Percentiles rank a stretch among this genome's conserved stretches.
Conservation (phyloP, 75 land plant genomes). For the Ceratopteris richardii region DNA sequence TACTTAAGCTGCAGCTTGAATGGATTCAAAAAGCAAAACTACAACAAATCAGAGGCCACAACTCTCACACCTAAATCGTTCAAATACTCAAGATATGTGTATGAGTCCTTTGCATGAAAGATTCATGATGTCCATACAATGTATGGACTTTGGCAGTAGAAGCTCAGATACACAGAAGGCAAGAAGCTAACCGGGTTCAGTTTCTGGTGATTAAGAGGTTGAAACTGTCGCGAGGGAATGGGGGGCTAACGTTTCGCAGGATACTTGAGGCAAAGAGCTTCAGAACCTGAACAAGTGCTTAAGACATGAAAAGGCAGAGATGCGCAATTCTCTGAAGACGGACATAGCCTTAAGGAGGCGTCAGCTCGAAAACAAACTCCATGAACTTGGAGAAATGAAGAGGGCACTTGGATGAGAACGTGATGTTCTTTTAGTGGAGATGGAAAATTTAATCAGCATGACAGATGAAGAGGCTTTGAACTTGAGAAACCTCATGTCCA, state of each 20-base stretch:
- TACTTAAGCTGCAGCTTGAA: too few species aligned
- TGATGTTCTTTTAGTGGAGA: conserved; percentile 68
- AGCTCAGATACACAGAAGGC: too few species aligned
- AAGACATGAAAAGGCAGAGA: conserved; percentile 93
- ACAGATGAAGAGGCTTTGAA: conserved; percentile 84
- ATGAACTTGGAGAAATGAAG: conserved; percentile 92
- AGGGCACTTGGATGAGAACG: conserved; percentile 78
- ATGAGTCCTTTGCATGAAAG: too few species aligned
- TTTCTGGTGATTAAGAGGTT: conserved; percentile 47
- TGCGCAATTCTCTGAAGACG: conserved; percentile 60
- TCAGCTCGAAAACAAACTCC: conserved; percentile 87
- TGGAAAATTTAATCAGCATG: conserved; percentile 56
- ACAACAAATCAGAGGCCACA: too few species aligned
- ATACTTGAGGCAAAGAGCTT: conserved; percentile 80
- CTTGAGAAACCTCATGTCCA: too few species aligned
- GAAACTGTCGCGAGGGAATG: conserved; percentile 54
- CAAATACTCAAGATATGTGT: too few species aligned
- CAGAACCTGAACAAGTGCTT: conserved; percentile 74
- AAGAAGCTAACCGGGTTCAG: too few species aligned
- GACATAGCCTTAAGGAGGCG: conserved; percentile 72
- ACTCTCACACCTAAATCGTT: too few species aligned
- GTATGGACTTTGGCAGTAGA: too few species aligned
- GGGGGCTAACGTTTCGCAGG: conserved; percentile 81
- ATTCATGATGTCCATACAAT: too few species aligned
- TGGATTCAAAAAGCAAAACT: too few species aligned